Evolutionary conservation across 2,329 filamentous ascomycete genomes (phyloP).

Genomic region (Paecilomyces niveus): DNA sequence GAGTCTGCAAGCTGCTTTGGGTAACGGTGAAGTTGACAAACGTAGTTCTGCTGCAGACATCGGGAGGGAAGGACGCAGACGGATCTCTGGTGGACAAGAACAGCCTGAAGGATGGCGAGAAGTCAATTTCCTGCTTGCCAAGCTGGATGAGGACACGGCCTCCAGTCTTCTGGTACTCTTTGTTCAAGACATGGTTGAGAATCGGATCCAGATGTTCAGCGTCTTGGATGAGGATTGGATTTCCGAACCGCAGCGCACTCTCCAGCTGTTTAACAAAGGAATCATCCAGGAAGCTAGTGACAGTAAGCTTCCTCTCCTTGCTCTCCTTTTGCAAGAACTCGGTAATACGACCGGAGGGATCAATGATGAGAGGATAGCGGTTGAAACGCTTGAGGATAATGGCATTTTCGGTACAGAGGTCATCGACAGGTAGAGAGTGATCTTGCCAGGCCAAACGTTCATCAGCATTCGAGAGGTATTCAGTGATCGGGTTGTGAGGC

Average conservation of each 20-base stretch:
- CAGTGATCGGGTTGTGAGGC: conserved; percentile 85
- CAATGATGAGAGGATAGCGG: conserved; percentile 94
- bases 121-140: conserved; percentile 97
- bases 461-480: conserved; percentile 94
- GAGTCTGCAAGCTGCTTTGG: conserved; percentile 95
- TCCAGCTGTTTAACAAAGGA: conserved; percentile 97
- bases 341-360: conserved; percentile 88
- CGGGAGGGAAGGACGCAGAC: conserved; percentile 88
- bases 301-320: conserved; percentile 85
- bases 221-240: conserved; percentile 96
- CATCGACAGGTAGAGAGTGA: conserved; percentile 86
- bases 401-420: conserved; percentile 96
- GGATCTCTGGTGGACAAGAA: conserved; percentile 95
- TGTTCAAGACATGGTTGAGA: conserved; percentile 97
- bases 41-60: conserved; percentile 95
- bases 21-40: conserved; percentile 99
- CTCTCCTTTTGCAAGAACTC: conserved; percentile 94
- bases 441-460: conserved; percentile 93
- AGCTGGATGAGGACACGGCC: conserved; percentile 97
- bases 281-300: conserved; percentile 96
- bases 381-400: conserved; percentile 98
- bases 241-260: conserved; percentile 93
- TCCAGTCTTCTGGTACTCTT: conserved; percentile 97
- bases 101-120: conserved; percentile 91
- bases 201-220: conserved; percentile 96